Percentiles rank a stretch among this genome's conserved stretches.
Evolutionary conservation across 2,329 filamentous ascomycete species (phyloP).

Genomic region (Xylaria sp.): DNA sequence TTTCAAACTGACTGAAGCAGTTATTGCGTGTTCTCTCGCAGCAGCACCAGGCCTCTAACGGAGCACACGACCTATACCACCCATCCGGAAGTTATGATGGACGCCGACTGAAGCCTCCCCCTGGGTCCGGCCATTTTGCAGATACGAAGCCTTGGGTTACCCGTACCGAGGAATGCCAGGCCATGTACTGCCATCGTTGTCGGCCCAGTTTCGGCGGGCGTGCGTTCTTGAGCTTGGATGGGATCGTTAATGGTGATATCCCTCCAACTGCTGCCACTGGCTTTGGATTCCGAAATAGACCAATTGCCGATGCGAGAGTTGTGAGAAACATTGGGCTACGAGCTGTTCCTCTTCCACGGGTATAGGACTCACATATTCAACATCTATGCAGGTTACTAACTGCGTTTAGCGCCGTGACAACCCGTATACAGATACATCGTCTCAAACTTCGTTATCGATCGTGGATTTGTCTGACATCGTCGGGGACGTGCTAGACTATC

Average conservation of each 20-base stretch:
- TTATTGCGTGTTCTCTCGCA: conserved; percentile 47
- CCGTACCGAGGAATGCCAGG: conserved; percentile 57
- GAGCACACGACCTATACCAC: conserved; percentile 25
- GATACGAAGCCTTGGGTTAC: conserved; percentile 53
- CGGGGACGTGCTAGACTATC: conserved; percentile 25
- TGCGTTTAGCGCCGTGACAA: conserved; percentile 25
- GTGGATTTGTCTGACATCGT: conserved; percentile 23
- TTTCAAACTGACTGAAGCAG: conserved; percentile 40
- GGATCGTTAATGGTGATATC: conserved; percentile 60
- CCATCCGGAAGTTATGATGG: conserved; percentile 34
- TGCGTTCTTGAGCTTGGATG: conserved; percentile 61
- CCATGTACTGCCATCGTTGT: conserved; percentile 62
- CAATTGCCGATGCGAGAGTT: conserved; percentile 53
- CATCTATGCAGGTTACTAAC: conserved; percentile 26
- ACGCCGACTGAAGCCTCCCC: conserved; percentile 27
- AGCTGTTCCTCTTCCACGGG: conserved; percentile 50
- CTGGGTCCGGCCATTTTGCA: conserved; percentile 31
- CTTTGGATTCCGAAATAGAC: conserved; percentile 63
- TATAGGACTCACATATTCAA: conserved; percentile 42
- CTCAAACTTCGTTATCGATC: conserved; percentile 24
- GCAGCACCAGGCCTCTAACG: conserved; percentile 10
- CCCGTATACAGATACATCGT: conserved; percentile 5
- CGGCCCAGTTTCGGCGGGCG: conserved; percentile 57
- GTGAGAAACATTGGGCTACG: conserved; percentile 55
- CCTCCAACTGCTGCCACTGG: conserved; percentile 60